phyloP scores from a whole-genome alignment of 2,329 filamentous ascomycete species.

The Venturia pyrina region DNA sequence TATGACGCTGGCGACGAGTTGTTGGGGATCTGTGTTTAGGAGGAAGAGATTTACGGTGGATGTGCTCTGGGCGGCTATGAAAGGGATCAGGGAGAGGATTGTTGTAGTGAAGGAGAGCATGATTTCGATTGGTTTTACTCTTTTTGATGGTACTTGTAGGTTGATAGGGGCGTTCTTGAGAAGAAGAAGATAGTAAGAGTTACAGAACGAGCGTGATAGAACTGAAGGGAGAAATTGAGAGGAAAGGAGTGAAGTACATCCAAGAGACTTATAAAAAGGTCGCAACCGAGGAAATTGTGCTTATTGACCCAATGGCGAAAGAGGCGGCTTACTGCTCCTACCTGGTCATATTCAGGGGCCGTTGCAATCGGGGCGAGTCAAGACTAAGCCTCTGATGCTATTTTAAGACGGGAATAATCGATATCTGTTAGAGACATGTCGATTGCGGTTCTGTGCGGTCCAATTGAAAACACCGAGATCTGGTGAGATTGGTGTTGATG shows the following conservation, averaged over 20 bases:
- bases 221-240: neutral
- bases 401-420: neutral
- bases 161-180: neutral
- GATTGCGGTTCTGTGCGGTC: no score
- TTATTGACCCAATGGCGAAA: neutral
- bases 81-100: neutral
- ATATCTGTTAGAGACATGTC: no score
- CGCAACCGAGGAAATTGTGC: neutral
- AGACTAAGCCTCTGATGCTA: neutral
- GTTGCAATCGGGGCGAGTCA: neutral
- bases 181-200: neutral
- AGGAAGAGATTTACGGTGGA: constrained; percentile 9
- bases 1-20: constrained; percentile 13
- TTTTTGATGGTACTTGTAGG: neutral
- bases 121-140: neutral
- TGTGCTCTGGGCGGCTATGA: neutral
- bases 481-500: no score
- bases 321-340: neutral
- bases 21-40: constrained; percentile 9
- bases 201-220: neutral
- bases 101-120: neutral
- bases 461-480: no score
- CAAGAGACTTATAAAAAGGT: neutral
- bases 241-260: neutral
- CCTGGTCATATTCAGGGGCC: neutral